Conservation (phyloP, 208 protist genomes). For the Trypanosoma lewisi region DNA sequence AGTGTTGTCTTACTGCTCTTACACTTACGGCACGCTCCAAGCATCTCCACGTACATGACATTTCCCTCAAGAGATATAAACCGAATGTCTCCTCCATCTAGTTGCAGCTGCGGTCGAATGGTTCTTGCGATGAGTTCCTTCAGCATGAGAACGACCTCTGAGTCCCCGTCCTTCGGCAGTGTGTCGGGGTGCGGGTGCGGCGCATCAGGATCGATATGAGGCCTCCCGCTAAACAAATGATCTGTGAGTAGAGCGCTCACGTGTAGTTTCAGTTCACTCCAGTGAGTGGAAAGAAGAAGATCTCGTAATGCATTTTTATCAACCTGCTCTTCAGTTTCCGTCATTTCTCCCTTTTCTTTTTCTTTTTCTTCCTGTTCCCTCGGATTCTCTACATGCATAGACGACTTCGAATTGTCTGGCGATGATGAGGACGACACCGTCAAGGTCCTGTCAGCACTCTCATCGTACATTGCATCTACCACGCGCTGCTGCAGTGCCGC, state of each 20-base stretch:
- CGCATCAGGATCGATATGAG: conserved; percentile 67
- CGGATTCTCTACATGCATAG: background rate
- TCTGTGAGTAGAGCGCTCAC: conserved; percentile 83
- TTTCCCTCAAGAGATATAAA: conserved; percentile 67
- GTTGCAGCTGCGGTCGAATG: conserved; percentile 88
- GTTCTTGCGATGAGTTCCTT: conserved; percentile 88
- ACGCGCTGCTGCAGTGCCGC: conserved; percentile 53
- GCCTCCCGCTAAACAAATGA: conserved; percentile 72
- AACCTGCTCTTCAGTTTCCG: conserved; percentile 33
- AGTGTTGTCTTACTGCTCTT: conserved; percentile 84
- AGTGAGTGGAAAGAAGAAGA: conserved; percentile 65
- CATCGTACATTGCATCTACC: conserved; percentile 20
- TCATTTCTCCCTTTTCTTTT: conserved; percentile 15
- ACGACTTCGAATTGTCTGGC: background rate
- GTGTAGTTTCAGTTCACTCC: conserved; percentile 80
- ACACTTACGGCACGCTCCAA: conserved; percentile 89
- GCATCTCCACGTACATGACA: conserved; percentile 84
- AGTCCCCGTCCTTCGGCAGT: conserved; percentile 69
- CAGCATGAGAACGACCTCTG: conserved; percentile 85
- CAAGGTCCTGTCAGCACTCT: background rate
- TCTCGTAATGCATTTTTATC: conserved; percentile 55
- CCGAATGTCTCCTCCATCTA: conserved; percentile 90
- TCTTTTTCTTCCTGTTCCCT: background rate
- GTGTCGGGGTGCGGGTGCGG: conserved; percentile 88
- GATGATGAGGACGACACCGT: background rate